phyloP scores from a whole-genome alignment of 2,329 filamentous ascomycete genomes.

The Colletotrichum lini region DNA sequence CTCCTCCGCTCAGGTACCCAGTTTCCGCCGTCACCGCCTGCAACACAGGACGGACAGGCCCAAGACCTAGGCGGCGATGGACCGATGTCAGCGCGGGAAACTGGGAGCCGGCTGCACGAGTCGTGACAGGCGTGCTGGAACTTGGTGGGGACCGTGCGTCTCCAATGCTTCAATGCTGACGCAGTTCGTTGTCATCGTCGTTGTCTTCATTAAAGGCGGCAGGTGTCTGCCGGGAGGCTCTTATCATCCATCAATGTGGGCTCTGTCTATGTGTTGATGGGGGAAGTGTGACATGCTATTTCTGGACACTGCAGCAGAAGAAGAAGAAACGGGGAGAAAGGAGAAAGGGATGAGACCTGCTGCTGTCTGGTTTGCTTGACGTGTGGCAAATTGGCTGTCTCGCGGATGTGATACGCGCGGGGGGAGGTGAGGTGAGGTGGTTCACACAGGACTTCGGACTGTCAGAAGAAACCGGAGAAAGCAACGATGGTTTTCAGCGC shows the following conservation, averaged over 20 bases:
- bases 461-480: not conserved
- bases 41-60: not conserved
- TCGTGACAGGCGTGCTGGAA: slow-evolving; percentile 22
- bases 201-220: not conserved
- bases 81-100: slow-evolving; percentile 10
- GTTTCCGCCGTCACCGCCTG: not conserved
- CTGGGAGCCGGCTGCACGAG: slow-evolving; percentile 9
- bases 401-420: slow-evolving; percentile 4
- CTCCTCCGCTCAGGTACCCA: not conserved
- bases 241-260: too few relatives aligned
- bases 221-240: not conserved
- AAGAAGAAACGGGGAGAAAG: too few relatives aligned
- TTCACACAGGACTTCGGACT: not conserved
- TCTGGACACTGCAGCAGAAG: not conserved
- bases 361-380: slow-evolving; percentile 14
- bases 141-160: not conserved
- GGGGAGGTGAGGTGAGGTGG: too few relatives aligned
- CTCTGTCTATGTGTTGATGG: not conserved
- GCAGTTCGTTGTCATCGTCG: not conserved
- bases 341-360: not conserved
- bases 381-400: slow-evolving; percentile 32
- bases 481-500: not conserved
- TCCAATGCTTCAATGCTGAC: not conserved
- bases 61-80: not conserved
- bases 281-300: not conserved